Evolutionary conservation across 2,329 filamentous ascomycete species (phyloP).

Genomic region (Pseudogymnoascus sp.): DNA sequence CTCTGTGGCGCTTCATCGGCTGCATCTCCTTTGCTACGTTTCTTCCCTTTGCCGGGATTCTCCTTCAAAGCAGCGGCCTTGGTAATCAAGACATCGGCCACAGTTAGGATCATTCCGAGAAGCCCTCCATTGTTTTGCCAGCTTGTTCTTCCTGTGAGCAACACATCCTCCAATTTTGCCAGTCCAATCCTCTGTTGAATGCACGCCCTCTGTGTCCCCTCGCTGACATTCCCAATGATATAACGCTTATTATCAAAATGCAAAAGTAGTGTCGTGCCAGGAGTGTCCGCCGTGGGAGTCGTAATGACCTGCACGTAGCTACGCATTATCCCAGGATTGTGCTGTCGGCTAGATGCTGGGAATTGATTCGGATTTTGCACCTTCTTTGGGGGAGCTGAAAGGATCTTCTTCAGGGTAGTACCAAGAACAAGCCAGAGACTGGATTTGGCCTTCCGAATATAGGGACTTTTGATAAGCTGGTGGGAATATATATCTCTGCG

Average conservation of each 20-base stretch:
- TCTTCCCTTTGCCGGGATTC: slow-evolving; percentile 29
- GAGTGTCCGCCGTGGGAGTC: slow-evolving; percentile 80
- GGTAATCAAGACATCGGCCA: slow-evolving; percentile 58
- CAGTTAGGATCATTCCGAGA: slow-evolving; percentile 73
- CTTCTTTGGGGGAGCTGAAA: neutral
- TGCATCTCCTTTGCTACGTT: slow-evolving; percentile 17
- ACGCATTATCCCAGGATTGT: slow-evolving; percentile 46
- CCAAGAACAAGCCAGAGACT: neutral
- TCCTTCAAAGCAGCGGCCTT: slow-evolving; percentile 38
- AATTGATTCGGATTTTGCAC: neutral
- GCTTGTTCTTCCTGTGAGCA: slow-evolving; percentile 68
- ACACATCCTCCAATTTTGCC: slow-evolving; percentile 63
- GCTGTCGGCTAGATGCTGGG: neutral
- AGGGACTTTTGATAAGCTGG: neutral
- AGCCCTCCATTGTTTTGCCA: slow-evolving; percentile 76
- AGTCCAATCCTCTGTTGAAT: slow-evolving; percentile 51
- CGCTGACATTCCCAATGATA: slow-evolving; percentile 70
- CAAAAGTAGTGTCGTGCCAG: slow-evolving; percentile 67
- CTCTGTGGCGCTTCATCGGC: slow-evolving; percentile 27
- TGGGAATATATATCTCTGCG: neutral
- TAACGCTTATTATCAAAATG: slow-evolving; percentile 79
- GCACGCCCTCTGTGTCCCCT: slow-evolving; percentile 76
- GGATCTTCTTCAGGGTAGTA: neutral
- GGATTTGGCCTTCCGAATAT: neutral
- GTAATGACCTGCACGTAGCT: slow-evolving; percentile 67